Evolutionary conservation across 2,329 filamentous ascomycete species (phyloP).

Genomic region (Nemania sp.): DNA sequence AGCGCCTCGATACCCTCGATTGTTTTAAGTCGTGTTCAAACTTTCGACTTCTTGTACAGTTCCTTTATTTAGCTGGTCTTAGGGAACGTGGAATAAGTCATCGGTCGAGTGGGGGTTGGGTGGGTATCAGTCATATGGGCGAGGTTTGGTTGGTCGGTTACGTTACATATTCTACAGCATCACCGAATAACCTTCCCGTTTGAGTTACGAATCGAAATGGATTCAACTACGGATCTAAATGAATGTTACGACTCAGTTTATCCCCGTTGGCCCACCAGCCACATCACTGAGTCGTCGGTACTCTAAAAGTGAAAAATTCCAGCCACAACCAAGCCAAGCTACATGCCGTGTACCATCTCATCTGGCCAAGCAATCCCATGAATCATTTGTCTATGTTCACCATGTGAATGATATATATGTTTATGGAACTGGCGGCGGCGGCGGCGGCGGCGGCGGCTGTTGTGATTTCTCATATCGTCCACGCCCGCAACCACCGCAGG

Average conservation of each 20-base stretch:
- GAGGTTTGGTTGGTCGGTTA: conserved; percentile 12
- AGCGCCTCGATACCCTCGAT: conserved; percentile 30
- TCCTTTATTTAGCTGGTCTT: conserved; percentile 4
- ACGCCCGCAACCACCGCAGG: too few species aligned
- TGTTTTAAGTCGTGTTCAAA: conserved; percentile 13
- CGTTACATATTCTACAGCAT: neutral
- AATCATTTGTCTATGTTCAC: too few species aligned
- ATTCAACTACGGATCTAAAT: neutral
- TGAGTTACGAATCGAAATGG: conserved; percentile 7
- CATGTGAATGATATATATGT: too few species aligned
- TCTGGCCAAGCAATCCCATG: too few species aligned
- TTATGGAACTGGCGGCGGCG: too few species aligned
- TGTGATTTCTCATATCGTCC: too few species aligned
- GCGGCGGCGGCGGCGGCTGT: too few species aligned
- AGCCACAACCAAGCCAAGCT: too few species aligned
- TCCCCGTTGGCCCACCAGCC: neutral
- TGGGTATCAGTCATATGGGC: conserved; percentile 13
- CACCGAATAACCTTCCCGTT: neutral
- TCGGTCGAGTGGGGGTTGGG: neutral
- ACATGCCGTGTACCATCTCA: too few species aligned
- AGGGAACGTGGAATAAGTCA: conserved; percentile 7
- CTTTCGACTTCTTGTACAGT: conserved; percentile 26
- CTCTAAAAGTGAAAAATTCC: neutral
- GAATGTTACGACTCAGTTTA: neutral
- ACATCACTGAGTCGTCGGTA: neutral